Conservation (phyloP, 805 yeast genomes). For the Wickerhamiella parazyma region DNA sequence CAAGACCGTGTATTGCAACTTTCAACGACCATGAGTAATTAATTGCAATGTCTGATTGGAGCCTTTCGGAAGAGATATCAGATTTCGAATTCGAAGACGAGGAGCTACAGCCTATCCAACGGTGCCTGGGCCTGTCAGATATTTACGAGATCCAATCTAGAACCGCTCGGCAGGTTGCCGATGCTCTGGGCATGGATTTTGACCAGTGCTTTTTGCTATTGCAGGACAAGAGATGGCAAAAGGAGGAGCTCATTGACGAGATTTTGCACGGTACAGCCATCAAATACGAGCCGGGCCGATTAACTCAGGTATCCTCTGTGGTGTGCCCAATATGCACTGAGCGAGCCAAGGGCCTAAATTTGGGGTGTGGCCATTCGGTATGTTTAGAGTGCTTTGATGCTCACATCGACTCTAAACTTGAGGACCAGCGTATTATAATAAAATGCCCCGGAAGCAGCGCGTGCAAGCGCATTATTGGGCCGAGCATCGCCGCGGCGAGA, state of each 20-base stretch:
- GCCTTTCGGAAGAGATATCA: background rate
- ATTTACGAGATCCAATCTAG: background rate
- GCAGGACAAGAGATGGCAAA: background rate
- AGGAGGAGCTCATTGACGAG: conserved; percentile 1
- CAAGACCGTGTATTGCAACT: conserved; percentile 1
- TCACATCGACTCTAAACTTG: conserved; percentile 38
- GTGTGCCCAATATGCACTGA: conserved; percentile 4
- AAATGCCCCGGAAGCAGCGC: conserved; percentile 49
- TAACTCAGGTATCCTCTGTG: background rate
- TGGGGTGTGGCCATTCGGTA: conserved; percentile 60
- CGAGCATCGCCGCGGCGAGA: background rate
- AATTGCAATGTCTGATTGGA: background rate
- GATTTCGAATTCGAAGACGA: background rate
- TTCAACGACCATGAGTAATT: conserved; percentile 3
- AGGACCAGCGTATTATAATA: conserved; percentile 24
- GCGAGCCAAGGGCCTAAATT: background rate
- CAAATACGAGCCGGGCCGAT: background rate
- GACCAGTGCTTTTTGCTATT: background rate
- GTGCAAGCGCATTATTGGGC: conserved; percentile 25
- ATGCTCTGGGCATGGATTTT: background rate
- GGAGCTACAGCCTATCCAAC: background rate
- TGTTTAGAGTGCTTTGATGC: conserved; percentile 57
- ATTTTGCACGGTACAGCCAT: background rate
- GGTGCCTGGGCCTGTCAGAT: background rate
- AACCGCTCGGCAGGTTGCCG: background rate